Evolutionary conservation across 352 stramenopile species (phyloP).

Genomic region (Aphanomyces astaci): DNA sequence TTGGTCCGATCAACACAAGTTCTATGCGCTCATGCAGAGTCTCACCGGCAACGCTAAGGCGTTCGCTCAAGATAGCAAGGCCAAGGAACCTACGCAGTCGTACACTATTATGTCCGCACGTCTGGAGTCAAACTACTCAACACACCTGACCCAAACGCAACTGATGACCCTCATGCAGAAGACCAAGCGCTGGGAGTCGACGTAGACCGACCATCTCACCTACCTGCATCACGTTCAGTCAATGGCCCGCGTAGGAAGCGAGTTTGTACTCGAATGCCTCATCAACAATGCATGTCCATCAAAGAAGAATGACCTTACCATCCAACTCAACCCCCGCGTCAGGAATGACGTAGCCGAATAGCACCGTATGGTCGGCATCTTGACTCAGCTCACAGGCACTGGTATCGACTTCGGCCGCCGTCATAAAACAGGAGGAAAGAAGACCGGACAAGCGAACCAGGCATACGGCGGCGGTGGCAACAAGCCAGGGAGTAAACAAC

Average conservation of each 20-base stretch:
- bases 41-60: background rate
- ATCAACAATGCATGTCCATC: background rate
- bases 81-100: background rate
- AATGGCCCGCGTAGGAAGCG: background rate
- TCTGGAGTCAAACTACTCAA: background rate
- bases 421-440: background rate
- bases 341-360: background rate
- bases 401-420: background rate
- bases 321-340: background rate
- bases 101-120: background rate
- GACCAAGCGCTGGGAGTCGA: background rate
- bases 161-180: background rate
- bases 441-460: background rate
- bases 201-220: background rate
- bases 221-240: background rate
- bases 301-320: background rate
- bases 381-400: background rate
- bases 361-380: background rate
- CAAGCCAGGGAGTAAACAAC: background rate
- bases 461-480: background rate
- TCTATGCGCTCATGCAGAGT: background rate
- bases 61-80: background rate
- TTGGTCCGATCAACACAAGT: background rate
- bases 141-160: background rate
- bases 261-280: conserved; percentile 4